Evolutionary conservation across 805 yeast genomes (phyloP), one percentile per base, ranked within the genome.

Genomic region (Kodamaea lidongshanica): DNA sequence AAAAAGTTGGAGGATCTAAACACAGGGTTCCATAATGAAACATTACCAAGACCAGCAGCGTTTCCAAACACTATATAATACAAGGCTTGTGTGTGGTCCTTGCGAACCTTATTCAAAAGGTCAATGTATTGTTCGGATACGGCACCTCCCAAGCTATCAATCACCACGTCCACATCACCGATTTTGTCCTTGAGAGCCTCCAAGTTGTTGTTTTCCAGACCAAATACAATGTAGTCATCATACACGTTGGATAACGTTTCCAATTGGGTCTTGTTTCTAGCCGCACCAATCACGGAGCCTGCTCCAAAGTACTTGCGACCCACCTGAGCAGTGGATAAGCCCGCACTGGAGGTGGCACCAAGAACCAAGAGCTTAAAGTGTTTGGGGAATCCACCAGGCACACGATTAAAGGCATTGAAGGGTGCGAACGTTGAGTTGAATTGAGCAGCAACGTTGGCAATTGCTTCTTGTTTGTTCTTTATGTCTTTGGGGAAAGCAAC

Each of bases 61-160:
- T 26, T 19, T n/a, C 41, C 41, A 8, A 38, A 30, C 14, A 19
- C 37, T 12, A 38, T 25, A 38, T 39, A 38, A 18, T 27, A 32
- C 12, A 35, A 12, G 13, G 37, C 29, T 14, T 30, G 16, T 23
- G 22, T 11, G 7, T 20, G 9, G 9, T 12, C 28, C 12, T 20
- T 21, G 25, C 33, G 33, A 21, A 27, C 6, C 13, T 12, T 13
- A 7, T 23, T 15, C 8, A 28, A 15, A 5, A 16, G 12, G 9
- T 12, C 16, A 6, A 34, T 15, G 9, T 27, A 30, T 12, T 12
- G 12, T 7, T 31, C 25, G 9, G 39, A 30, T 5, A 33, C 27
- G 5, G 21, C 15, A 8, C 41, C 41, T 23, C 34, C 32, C 6
- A 38, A n/a, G 11, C 24, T 32, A 22, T 38, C 41, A 15, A 38